These are phyloP conservation scores for Amaranthus palmeri DNA, from an alignment of 148 eudicot species.

Conservation along the genomic window DNA sequence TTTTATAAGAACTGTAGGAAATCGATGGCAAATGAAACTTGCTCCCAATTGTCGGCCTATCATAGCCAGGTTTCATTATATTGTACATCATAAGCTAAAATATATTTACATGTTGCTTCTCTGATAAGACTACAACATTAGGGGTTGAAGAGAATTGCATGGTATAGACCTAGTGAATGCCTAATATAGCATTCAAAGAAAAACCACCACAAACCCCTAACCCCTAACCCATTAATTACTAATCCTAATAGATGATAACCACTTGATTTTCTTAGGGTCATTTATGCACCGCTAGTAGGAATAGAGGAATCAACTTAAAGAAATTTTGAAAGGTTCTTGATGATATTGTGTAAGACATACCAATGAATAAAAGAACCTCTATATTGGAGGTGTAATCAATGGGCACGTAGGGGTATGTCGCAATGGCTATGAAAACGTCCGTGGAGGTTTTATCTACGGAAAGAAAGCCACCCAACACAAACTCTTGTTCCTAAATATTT, in stretches of 20 bases:
- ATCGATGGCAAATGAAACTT: not conserved
- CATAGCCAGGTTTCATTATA: no score
- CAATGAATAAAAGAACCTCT: no score
- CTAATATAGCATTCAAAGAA: not conserved
- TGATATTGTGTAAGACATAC: no score
- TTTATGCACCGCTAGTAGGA: no score
- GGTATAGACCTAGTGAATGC: not conserved
- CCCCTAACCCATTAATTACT: not conserved
- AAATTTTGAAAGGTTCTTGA: no score
- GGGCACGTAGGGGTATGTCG: no score
- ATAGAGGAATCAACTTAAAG: no score
- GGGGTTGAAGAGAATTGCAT: not conserved
- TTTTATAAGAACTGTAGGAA: not conserved
- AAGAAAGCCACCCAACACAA: no score
- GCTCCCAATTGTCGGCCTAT: not conserved
- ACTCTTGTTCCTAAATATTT: no score
- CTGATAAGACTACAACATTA: not conserved
- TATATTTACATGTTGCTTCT: not conserved
- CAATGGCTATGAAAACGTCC: no score
- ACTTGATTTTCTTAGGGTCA: constrained; percentile 3
- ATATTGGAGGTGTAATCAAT: no score
- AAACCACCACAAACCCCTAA: not conserved
- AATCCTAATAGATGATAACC: not conserved
- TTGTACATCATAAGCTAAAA: not conserved
- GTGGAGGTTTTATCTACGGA: no score